Percentiles rank a stretch among this genome's conserved stretches.
Conservation (phyloP, 805 yeast genomes). For the Saturnispora dispora region DNA sequence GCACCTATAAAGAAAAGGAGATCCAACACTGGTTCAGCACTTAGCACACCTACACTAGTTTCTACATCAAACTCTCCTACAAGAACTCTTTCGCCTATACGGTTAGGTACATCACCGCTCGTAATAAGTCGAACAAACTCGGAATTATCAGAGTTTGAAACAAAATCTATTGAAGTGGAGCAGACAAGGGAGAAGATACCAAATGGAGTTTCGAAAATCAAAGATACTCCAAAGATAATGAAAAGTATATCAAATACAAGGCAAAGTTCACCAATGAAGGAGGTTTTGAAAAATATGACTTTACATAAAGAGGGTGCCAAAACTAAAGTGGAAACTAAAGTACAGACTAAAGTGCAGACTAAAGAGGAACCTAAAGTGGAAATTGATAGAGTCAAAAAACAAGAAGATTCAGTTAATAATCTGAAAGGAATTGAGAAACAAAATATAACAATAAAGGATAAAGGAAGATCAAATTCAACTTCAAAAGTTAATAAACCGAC, state of each 20-base stretch:
- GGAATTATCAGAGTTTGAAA: not conserved
- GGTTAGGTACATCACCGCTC: conserved; percentile 7
- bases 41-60: not conserved
- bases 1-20: conserved; percentile 3
- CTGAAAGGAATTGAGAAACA: not conserved
- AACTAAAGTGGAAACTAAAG: not conserved
- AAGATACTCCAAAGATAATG: not conserved
- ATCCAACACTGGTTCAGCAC: not conserved
- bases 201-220: not conserved
- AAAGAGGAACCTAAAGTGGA: not conserved
- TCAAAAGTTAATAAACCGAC: not conserved
- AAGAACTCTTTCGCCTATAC: not conserved
- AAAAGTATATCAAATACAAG: not conserved
- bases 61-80: not conserved
- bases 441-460: not conserved
- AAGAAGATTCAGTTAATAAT: no score
- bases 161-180: not conserved
- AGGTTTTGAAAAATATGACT: not conserved
- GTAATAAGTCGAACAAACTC: not conserved
- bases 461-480: not conserved
- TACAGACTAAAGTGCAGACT: not conserved
- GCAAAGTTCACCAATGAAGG: not conserved
- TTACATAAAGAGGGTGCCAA: not conserved
- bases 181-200: not conserved
- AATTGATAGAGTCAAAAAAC: not conserved